Base-by-base conservation (phyloP, 23 red algal genomes). In the Chondrus crispus region DNA sequence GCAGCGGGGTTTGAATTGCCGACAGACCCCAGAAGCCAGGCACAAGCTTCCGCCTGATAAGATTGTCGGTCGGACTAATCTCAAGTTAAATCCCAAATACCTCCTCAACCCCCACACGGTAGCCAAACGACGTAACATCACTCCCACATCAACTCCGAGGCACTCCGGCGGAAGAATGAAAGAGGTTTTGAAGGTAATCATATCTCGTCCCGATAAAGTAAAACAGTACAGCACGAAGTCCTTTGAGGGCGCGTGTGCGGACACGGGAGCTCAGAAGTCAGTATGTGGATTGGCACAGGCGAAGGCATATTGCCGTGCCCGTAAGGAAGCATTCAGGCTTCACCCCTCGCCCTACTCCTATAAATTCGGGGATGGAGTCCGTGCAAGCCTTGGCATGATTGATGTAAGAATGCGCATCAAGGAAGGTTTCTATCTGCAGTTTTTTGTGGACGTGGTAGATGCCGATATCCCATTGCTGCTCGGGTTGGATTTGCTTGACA, bases 391-490 rank as follows among this genome's bases (percentile, higher is more conserved):
- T 1, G 44, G 71, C 8, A 77, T 8, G 38, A 77, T 1, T 0
- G 12, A 48, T 4, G 39, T 76, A 76, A 24, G 71, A 37, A 76
- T 76, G n/a, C 37, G 24, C 19, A 46, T 38, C 28, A 26, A 20
- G 28, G 71, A 48, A 28, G 39, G 43, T 4, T 43, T 22, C 33
- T 76, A 46, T 76, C 33, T 76, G 39, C 4, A 76, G 28, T 38
- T 82, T 82, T 55, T 38, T 20, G 78, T 62, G 45, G 78, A 82
- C 52, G 78, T 82, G 24, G 40, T 60, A 22, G 41, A 82, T 22
- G 78, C 46, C 26, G 78, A 82, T 24, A 28, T 60, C n/a, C 78
- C 78, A 38, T 38, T 82, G 22, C 44, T 82, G 19, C 26, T 82
- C 40, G 78, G 78, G 40, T 28, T 82, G 26, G 47, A 62, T 60